Percentiles rank a stretch among this genome's conserved stretches.
These are phyloP conservation scores for Saccharomycopsis capsularis DNA, from an alignment of 805 yeast species.

Conservation along the genomic window DNA sequence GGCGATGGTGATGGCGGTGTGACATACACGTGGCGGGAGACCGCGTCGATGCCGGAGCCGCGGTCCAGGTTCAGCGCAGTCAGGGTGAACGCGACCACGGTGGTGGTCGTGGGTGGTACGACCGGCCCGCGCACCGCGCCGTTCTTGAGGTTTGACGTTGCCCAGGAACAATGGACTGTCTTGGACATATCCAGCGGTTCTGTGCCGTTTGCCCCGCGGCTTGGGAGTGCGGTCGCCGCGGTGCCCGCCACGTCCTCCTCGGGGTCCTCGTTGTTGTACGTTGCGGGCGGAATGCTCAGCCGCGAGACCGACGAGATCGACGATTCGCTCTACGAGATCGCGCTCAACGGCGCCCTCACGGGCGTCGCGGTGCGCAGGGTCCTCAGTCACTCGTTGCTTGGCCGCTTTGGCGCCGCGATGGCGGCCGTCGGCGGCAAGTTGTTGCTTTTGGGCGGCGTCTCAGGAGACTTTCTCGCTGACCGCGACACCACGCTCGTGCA, in stretches of 20 bases:
- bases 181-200: conserved; percentile 8
- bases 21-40: conserved; percentile 34
- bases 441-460: conserved; percentile 53
- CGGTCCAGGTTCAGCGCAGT: neutral
- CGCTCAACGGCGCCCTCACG: conserved; percentile 20
- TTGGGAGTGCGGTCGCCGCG: too few species aligned
- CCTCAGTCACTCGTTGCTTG: conserved; percentile 29
- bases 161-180: conserved; percentile 4
- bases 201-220: neutral
- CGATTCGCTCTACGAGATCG: conserved; percentile 29
- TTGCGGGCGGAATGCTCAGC: conserved; percentile 40
- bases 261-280: conserved; percentile 9
- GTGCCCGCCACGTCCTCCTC: too few species aligned
- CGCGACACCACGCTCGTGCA: conserved; percentile 33
- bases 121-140: neutral
- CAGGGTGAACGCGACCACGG: neutral
- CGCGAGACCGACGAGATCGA: conserved; percentile 25
- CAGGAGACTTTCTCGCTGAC: conserved; percentile 32
- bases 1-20: conserved; percentile 15
- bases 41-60: conserved; percentile 35
- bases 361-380: conserved; percentile 23
- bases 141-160: conserved; percentile 3
- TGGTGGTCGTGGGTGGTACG: conserved; percentile 3
- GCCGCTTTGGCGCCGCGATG: conserved; percentile 45
- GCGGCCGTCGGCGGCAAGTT: conserved; percentile 28